Conservation (phyloP, 305 asterid species). For the Fraxinus greggii region DNA sequence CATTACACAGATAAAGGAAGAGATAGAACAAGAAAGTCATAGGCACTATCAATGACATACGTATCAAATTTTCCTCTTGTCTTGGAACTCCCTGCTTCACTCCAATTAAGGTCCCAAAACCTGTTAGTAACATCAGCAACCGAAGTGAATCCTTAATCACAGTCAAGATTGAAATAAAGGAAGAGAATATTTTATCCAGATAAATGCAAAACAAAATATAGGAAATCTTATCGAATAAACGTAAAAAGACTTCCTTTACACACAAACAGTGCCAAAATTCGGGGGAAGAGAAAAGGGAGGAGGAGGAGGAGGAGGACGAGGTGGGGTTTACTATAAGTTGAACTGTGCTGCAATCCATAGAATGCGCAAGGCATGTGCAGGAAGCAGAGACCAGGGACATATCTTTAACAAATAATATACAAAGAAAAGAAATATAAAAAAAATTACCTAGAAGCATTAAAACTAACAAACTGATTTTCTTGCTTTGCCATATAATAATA, state of each 20-base stretch:
- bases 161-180: not conserved
- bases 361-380: not conserved
- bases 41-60: constrained; percentile 32
- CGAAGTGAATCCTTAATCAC: constrained; percentile 1
- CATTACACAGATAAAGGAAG: not conserved
- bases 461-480: not conserved
- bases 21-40: not conserved
- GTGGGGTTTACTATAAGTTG: not conserved
- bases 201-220: not conserved
- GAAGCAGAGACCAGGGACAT: not conserved
- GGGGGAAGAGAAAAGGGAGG: not conserved
- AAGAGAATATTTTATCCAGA: not conserved
- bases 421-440: not conserved
- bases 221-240: not conserved
- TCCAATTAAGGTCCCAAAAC: constrained; percentile 88
- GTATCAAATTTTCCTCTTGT: constrained; percentile 70
- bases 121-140: constrained; percentile 35
- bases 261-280: not conserved
- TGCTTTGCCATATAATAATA: not conserved
- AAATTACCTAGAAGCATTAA: not conserved
- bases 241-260: not conserved
- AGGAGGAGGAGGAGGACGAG: not conserved
- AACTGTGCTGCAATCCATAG: not conserved
- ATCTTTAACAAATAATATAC: not conserved
- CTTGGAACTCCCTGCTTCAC: constrained; percentile 56